These are phyloP conservation scores for Adenanthera pavonina DNA, from an alignment of 306 rosid species.

Conservation along the genomic window DNA sequence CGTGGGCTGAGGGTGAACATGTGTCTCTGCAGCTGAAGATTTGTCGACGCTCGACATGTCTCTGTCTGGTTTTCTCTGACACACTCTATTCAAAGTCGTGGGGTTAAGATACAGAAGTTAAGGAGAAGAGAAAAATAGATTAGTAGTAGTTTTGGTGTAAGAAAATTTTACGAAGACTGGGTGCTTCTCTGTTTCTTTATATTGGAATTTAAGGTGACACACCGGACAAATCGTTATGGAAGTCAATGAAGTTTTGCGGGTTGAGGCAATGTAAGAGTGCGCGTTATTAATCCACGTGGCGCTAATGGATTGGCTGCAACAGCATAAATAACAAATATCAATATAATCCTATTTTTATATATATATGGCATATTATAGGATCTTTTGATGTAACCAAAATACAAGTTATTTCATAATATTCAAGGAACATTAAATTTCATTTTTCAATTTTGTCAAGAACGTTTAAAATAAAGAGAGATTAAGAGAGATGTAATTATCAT, in stretches of 20 bases:
- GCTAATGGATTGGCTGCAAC: not conserved
- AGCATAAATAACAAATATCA: not conserved
- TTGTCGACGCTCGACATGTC: constrained; percentile 34
- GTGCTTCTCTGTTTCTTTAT: not conserved
- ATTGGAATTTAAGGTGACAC: not conserved
- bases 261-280: not conserved
- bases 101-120: no score
- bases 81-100: not conserved
- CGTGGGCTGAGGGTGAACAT: constrained; percentile 6
- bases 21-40: not conserved
- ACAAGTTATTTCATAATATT: no score
- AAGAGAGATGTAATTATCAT: no score
- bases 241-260: not conserved
- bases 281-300: not conserved
- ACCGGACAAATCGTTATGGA: not conserved
- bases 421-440: no score
- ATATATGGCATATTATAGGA: no score
- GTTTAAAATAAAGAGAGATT: no score
- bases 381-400: no score
- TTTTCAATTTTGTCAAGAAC: no score
- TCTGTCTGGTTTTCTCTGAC: constrained; percentile 3
- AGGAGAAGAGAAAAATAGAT: no score
- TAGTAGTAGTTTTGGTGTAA: not conserved
- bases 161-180: constrained; percentile 1
- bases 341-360: no score